Evolutionary conservation across 2,329 filamentous ascomycete species (phyloP).

Genomic region (Ascosphaera acerosa): DNA sequence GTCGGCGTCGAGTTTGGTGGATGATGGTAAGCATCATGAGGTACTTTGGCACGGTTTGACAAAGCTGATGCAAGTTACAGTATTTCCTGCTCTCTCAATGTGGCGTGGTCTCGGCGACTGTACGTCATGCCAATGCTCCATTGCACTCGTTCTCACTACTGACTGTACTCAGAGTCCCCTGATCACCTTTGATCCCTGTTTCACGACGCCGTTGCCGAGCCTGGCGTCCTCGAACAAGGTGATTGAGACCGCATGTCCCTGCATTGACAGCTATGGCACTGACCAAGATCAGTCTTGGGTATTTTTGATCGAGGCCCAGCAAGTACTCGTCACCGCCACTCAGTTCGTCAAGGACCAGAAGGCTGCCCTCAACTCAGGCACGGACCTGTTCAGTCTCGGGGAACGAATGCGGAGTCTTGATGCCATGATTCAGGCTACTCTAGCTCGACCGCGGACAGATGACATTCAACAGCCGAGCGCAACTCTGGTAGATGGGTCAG

Average conservation of each 20-base stretch:
- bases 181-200: conserved; percentile 19
- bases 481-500: conserved; percentile 10
- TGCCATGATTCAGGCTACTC: conserved; percentile 14
- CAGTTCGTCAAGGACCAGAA: conserved; percentile 19
- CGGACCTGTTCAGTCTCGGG: conserved; percentile 15
- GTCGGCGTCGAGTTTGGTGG: conserved; percentile 21
- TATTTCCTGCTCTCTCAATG: conserved; percentile 22
- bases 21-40: conserved; percentile 20
- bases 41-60: background rate
- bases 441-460: conserved; percentile 8
- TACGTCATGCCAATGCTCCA: conserved; percentile 7
- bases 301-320: conserved; percentile 18
- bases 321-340: conserved; percentile 18
- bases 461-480: conserved; percentile 5
- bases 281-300: conserved; percentile 15
- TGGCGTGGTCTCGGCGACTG: conserved; percentile 20
- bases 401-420: conserved; percentile 20
- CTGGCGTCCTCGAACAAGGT: conserved; percentile 19
- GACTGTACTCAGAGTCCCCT: conserved; percentile 6
- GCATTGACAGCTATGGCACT: conserved; percentile 1
- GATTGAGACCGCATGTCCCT: conserved; percentile 4
- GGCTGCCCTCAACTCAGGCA: conserved; percentile 13
- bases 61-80: conserved; percentile 7
- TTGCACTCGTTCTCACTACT: background rate
- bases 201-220: conserved; percentile 17